Base-by-base conservation (phyloP, 306 rosid species). In the Parietaria judaica region DNA sequence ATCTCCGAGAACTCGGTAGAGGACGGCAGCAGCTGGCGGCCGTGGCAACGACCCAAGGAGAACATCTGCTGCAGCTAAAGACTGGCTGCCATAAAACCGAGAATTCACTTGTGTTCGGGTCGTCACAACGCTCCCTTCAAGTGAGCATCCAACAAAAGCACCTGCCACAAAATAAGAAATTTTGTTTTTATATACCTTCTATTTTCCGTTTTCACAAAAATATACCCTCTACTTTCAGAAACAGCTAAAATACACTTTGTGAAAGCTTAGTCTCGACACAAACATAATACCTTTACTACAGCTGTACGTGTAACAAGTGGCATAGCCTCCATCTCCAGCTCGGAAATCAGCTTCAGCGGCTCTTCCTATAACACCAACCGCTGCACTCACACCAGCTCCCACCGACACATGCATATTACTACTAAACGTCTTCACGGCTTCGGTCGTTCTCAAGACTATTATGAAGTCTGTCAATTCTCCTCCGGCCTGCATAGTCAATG, bases 371-470 rank as follows among this genome's bases (percentile, higher is more conserved):
- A 64, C 36, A 38, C 99, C 99, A 75, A 79, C 84, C 46, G 99
- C 99, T 48, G 99, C 99, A 73, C 99, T 92, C 76, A 86, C 36
- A 58, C 97, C 99, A 44, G 97, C 99, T 54, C 99, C 99, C 15
- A 92, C 65, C 4, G 99, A 88, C 38, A 92, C 51, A 76, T 92
- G 99, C 67, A 64, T 61, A 69, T 78, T 82, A 64, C 99, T 78
- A 51, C 97, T 62, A 71, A 92, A 88, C 64, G 95, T 89, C 79
- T 78, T 86, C 56, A 92, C 86, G 62, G 97, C 97, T 0, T 84
- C 88, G 49, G 13, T 76, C 58, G 96, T 84, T 73, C 97, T 86
- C 77, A 92, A 70, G 65, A 92, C 83, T 72, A 92, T 92, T 43
- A 92, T 84, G 49, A 77, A 88, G 81, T 92, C 99, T 0, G 95